Evolutionary conservation across 1,139 yeast species (phyloP).

Genomic region (Nadsonia commutata): DNA sequence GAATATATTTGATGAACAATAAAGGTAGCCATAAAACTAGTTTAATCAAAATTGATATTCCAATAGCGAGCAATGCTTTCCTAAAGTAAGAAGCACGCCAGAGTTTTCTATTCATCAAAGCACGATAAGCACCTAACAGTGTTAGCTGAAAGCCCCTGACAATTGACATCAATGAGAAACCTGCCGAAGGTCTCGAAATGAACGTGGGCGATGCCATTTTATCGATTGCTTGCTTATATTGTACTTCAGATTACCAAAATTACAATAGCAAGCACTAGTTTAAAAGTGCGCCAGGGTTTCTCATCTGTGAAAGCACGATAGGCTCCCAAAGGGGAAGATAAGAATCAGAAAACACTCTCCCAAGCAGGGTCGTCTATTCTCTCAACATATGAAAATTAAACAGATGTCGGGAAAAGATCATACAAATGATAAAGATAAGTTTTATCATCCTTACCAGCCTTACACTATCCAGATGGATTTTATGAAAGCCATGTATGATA

Average conservation of each 20-base stretch:
- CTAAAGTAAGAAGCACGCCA: slow-evolving; percentile 23
- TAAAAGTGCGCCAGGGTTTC: background rate
- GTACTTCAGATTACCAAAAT: background rate
- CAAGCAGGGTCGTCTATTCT: background rate
- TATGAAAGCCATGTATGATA: slow-evolving; percentile 59
- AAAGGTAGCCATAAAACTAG: slow-evolving; percentile 26
- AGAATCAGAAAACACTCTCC: background rate
- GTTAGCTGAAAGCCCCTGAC: slow-evolving; percentile 42
- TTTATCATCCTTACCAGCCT: slow-evolving; percentile 69
- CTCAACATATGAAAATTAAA: background rate
- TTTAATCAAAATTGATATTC: slow-evolving; percentile 27
- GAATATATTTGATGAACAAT: slow-evolving; percentile 10
- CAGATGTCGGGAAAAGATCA: background rate
- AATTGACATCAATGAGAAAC: slow-evolving; percentile 33
- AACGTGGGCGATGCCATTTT: slow-evolving; percentile 37
- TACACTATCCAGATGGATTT: slow-evolving; percentile 64
- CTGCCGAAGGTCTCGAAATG: slow-evolving; percentile 34
- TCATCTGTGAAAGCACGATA: background rate
- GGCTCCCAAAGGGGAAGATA: background rate
- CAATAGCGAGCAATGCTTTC: slow-evolving; percentile 25
- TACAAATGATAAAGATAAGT: slow-evolving; percentile 14
- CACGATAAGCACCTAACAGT: slow-evolving; percentile 33
- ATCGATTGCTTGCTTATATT: background rate
- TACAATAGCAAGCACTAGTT: background rate
- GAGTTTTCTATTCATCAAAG: slow-evolving; percentile 32